Evolutionary conservation across 179 eudicot genomes (phyloP).

Genomic region (Actinidia arguta): DNA sequence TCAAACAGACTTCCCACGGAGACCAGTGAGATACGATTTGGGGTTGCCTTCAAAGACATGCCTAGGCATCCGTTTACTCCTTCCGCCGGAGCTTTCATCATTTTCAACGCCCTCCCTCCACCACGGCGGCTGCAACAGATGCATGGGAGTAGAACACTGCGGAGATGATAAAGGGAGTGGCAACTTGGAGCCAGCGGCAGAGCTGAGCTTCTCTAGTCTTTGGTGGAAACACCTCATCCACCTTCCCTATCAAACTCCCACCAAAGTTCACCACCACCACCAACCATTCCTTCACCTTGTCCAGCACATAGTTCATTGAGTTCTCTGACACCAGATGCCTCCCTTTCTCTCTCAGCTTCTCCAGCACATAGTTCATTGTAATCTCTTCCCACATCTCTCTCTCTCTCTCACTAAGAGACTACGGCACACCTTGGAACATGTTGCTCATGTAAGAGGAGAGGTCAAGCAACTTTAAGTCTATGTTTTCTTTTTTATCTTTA

Average conservation of each 20-base stretch:
- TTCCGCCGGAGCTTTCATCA: constrained; percentile 51
- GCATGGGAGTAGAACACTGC: constrained; percentile 22
- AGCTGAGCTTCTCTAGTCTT: constrained; percentile 29
- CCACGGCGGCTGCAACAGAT: constrained; percentile 21
- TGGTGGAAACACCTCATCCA: constrained; percentile 37
- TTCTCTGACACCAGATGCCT: constrained; percentile 22
- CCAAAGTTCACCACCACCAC: constrained; percentile 23
- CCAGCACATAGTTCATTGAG: constrained; percentile 20
- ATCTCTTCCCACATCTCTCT: not conserved
- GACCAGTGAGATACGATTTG: constrained; percentile 24
- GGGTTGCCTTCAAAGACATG: constrained; percentile 29
- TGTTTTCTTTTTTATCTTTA: not conserved
- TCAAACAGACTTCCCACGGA: constrained; percentile 14
- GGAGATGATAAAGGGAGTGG: not conserved
- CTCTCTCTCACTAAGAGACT: not conserved
- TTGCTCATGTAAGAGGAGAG: not conserved
- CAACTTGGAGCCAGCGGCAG: not conserved
- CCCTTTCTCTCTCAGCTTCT: not conserved
- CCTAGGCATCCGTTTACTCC: constrained; percentile 21
- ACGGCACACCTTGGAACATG: not conserved
- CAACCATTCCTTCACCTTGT: constrained; percentile 34
- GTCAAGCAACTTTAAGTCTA: not conserved
- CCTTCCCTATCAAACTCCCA: constrained; percentile 24
- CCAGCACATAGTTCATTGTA: not conserved
- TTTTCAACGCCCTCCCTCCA: constrained; percentile 20